Base-by-base conservation (phyloP, 495 filamentous ascomycete genomes). In the Neurospora africana region DNA sequence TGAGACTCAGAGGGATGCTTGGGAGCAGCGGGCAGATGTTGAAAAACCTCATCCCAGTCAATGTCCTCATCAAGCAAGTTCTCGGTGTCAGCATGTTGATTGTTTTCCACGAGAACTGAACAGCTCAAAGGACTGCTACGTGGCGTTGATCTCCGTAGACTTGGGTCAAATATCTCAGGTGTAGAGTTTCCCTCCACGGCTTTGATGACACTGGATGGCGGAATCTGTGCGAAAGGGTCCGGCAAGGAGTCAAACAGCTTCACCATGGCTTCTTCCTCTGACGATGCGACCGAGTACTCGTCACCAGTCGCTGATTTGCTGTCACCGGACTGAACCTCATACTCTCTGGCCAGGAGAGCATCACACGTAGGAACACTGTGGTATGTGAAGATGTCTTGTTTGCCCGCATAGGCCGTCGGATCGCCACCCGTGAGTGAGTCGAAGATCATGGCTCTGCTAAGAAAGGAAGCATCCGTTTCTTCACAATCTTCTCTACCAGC, bases 1-100 rank as follows among this genome's bases (percentile, higher is more conserved):
- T 69, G 69, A 68, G 40, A 65, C 9, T 69, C 1, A 21, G 4
- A 71, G 19, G 70, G 15, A 53, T 70, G 13, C 61, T 73, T 69
- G 2, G 72, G 70, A 5, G 70, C 67, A 10, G 40, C 47, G 37
- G 71, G 78, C 17, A 74, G 40, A 5, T 72, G 68, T 6, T 71
- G 39, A 40, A 82, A 69, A 15, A 83, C 72, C n/a, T 69, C 35
- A 58, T 81, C 75, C 81, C 81, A 82, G 33, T 82, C 81, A 5
- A 83, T 77, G 36, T 79, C 79, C 2, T 78, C 74, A 61, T 82
- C 81, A 10, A 83, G 72, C 6, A 82, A 73, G 23, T 82, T 73
- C 7, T 80, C 77, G 21, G 73, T 43, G 5, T 70, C 30, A 17
- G 27, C 6, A 44, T n/a, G 21, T 11, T 19, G 40, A 30, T 67